A percentile compares a stretch with the other conserved stretches of the same genome.
phyloP scores from a whole-genome alignment of 1,284 basidiomycete genomes.

The Ganoderma leucocontextum region DNA sequence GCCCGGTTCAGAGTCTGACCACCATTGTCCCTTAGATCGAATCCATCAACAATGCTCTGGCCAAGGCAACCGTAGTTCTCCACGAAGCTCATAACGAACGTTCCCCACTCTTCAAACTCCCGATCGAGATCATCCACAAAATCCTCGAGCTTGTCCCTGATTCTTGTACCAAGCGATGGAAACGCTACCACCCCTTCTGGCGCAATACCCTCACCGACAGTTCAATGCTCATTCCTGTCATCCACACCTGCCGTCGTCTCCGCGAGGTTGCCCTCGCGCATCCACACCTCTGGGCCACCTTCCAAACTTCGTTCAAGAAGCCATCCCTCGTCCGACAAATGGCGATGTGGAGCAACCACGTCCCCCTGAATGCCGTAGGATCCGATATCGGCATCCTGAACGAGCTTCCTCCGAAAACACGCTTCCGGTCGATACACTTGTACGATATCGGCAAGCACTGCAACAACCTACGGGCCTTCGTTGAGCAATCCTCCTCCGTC shows the following conservation, averaged over 20 bases:
- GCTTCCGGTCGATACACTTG: conserved; percentile 2
- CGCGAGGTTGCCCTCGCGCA: conserved; percentile 11
- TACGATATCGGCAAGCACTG: not conserved
- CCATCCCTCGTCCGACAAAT: not conserved
- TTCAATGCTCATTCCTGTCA: conserved; percentile 6
- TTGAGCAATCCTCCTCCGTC: not conserved
- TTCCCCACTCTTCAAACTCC: conserved; percentile 9
- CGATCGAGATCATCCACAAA: conserved; percentile 4
- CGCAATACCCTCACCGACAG: not conserved
- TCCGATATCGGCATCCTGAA: not conserved
- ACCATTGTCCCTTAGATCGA: not conserved
- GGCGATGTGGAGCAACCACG: not conserved
- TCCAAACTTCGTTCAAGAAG: not conserved
- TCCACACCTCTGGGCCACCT: conserved; percentile 9
- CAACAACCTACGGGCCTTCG: not conserved
- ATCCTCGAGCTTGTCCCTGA: conserved; percentile 10
- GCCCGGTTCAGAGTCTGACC: not conserved
- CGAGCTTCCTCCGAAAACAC: not conserved
- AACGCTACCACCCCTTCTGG: conserved; percentile 7
- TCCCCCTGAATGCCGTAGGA: not conserved
- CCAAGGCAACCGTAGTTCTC: not conserved
- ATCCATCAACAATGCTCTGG: not conserved
- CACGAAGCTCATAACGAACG: not conserved
- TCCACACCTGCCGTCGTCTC: conserved; percentile 8
- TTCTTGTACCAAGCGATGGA: not conserved